A percentile compares a stretch with the other conserved stretches of the same genome.
Evolutionary conservation across 2,329 filamentous ascomycete species (phyloP).

Genomic region (Ceratocystis huliohia): DNA sequence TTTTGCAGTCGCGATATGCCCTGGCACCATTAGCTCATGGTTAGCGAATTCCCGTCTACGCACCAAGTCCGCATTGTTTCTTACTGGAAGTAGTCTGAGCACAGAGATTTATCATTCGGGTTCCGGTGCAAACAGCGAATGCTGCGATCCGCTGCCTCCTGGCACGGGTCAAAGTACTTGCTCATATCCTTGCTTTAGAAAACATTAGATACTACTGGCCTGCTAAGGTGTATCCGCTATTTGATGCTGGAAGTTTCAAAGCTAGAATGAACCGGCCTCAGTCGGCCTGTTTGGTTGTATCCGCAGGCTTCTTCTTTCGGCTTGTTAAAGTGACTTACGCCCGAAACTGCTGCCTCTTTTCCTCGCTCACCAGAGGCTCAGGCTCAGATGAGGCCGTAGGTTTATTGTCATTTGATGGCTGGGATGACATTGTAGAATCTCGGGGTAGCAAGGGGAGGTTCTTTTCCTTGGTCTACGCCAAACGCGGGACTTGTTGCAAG

Average conservation of each 20-base stretch:
- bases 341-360: slow-evolving; percentile 19
- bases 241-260: not conserved
- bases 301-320: no score
- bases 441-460: not conserved
- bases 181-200: slow-evolving; percentile 63
- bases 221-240: not conserved
- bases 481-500: no score
- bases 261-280: not conserved
- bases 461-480: no score
- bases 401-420: slow-evolving; percentile 13
- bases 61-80: slow-evolving; percentile 27
- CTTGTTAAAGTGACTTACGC: slow-evolving; percentile 12
- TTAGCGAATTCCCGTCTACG: not conserved
- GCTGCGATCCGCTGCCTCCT: slow-evolving; percentile 76
- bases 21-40: slow-evolving; percentile 33
- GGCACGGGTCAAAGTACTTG: slow-evolving; percentile 90
- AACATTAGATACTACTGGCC: not conserved
- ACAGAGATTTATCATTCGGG: slow-evolving; percentile 76
- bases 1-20: slow-evolving; percentile 89
- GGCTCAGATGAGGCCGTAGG: slow-evolving; percentile 3
- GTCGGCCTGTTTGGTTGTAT: not conserved
- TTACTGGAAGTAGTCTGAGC: slow-evolving; percentile 89
- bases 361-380: slow-evolving; percentile 7
- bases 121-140: slow-evolving; percentile 84
- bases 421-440: slow-evolving; percentile 11